Base-by-base conservation (phyloP, 139 green algal genomes). In the Tetradesmus obliquus region DNA sequence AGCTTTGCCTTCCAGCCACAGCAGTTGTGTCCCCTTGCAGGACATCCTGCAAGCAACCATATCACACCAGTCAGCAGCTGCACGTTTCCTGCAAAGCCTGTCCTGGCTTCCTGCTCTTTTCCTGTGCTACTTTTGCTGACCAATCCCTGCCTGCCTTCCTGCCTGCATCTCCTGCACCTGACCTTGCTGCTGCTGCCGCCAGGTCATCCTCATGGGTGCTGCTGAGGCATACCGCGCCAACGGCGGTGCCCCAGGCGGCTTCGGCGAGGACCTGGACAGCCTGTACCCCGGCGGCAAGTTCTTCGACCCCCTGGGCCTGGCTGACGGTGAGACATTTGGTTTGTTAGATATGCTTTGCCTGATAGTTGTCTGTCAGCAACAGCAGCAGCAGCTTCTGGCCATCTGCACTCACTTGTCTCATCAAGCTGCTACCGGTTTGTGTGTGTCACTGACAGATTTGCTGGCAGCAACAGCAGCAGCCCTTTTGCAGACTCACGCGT, bases 281-380 rank as follows among this genome's bases (percentile, higher is more conserved):
- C 90, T 96, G 85, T 94, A 97, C 94, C 95, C 95, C 83, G 84
- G 84, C 79, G 96, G 96, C 90, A 95, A 94, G 72, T 45, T 88
- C 93, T 98, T 98, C 92, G 97, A 99, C 97, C 97, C 97, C 93
- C 94, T 99, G 91, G 97, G 97, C 89, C 97, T 99, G 93, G 97
- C 97, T 95, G 97, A 99, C 94, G 97, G 32, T 45, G 32, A 45
- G 32, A 1, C 32, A 45, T 0, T 45, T 45, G 32, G 32, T 74
- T 76, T 2, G 66, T 76, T 19, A 76, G 66, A 45, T 45, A 45
- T 45, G 32, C 32, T 45, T 0, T 45, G 0, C 32, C 32, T 45
- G 32, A 45, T 45, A 45, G 0, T 45, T 45, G 32, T 45, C 32
- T 45, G n/a, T n/a, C n/a, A n/a, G n/a, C n/a, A n/a, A n/a, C n/a